phyloP scores from a whole-genome alignment of 352 stramenopile genomes.

The Aphanomyces stellatus region DNA sequence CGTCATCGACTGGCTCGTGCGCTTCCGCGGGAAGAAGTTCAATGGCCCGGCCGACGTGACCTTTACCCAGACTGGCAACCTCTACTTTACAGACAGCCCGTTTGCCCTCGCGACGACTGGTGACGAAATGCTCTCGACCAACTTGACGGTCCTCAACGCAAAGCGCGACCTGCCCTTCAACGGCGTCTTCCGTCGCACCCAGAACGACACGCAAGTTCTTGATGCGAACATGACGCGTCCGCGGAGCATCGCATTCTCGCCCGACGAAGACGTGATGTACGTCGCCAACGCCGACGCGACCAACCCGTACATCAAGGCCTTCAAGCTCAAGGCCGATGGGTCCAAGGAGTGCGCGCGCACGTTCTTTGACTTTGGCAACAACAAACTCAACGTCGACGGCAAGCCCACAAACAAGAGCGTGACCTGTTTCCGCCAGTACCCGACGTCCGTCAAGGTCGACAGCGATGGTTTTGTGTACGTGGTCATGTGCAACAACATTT shows the following conservation, averaged over 20 bases:
- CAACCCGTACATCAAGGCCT: conserved; percentile 74
- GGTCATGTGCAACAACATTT: conserved; percentile 60
- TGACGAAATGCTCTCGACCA: conserved; percentile 24
- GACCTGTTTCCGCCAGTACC: conserved; percentile 22
- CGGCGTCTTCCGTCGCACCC: conserved; percentile 55
- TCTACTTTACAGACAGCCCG: conserved; percentile 75
- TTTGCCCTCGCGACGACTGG: conserved; percentile 62
- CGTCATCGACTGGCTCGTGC: conserved; percentile 58
- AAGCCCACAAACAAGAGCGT: background rate
- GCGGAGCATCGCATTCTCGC: conserved; percentile 80
- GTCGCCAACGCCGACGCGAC: conserved; percentile 66
- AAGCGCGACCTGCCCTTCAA: conserved; percentile 74
- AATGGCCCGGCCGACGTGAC: conserved; percentile 63
- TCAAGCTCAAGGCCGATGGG: conserved; percentile 43
- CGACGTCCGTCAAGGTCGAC: conserved; percentile 67
- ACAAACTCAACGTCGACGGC: conserved; percentile 34
- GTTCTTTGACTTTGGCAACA: conserved; percentile 73
- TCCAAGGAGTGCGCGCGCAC: conserved; percentile 37
- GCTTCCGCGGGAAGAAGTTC: conserved; percentile 64
- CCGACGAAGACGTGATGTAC: conserved; percentile 61
- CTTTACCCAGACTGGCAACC: conserved; percentile 46
- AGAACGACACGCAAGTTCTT: conserved; percentile 33
- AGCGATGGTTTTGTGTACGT: conserved; percentile 67
- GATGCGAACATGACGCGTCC: conserved; percentile 68
- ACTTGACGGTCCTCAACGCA: background rate